These are phyloP conservation scores for Penicillium chermesinum DNA, from an alignment of 495 filamentous ascomycete species.

Conservation along the genomic window DNA sequence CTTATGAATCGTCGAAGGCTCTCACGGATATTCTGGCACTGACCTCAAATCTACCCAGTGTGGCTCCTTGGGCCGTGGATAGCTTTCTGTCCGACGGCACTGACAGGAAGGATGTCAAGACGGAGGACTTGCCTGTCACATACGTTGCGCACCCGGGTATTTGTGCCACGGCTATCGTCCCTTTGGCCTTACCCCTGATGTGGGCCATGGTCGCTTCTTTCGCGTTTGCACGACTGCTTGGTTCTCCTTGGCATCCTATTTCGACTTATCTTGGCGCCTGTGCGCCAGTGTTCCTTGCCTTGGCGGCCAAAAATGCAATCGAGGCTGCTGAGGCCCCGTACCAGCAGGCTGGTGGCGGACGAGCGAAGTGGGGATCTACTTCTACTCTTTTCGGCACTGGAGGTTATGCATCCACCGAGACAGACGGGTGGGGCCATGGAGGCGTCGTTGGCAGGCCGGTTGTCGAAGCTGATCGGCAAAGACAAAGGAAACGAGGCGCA, in stretches of 20 bases:
- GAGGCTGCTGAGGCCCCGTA: conserved; percentile 53
- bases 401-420: conserved; percentile 64
- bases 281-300: conserved; percentile 72
- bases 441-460: conserved; percentile 54
- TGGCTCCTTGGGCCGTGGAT: conserved; percentile 47
- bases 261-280: conserved; percentile 70
- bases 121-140: conserved; percentile 44
- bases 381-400: conserved; percentile 52
- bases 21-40: conserved; percentile 78
- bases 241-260: conserved; percentile 81
- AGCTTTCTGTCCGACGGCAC: conserved; percentile 38
- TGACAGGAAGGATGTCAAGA: conserved; percentile 3
- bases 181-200: conserved; percentile 58
- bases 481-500: conserved; percentile 52
- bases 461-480: conserved; percentile 40
- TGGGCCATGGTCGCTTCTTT: conserved; percentile 61
- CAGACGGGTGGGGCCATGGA: conserved; percentile 80
- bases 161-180: conserved; percentile 73
- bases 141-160: conserved; percentile 87
- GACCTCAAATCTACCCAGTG: conserved; percentile 63
- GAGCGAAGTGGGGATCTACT: conserved; percentile 80
- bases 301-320: conserved; percentile 60
- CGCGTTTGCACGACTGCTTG: conserved; percentile 69
- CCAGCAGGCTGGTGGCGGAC: conserved; percentile 41
- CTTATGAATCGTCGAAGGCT: conserved; percentile 84